Base-by-base conservation (phyloP, 768 basidiomycete genomes). In the Pleurotus citrinopileatus region DNA sequence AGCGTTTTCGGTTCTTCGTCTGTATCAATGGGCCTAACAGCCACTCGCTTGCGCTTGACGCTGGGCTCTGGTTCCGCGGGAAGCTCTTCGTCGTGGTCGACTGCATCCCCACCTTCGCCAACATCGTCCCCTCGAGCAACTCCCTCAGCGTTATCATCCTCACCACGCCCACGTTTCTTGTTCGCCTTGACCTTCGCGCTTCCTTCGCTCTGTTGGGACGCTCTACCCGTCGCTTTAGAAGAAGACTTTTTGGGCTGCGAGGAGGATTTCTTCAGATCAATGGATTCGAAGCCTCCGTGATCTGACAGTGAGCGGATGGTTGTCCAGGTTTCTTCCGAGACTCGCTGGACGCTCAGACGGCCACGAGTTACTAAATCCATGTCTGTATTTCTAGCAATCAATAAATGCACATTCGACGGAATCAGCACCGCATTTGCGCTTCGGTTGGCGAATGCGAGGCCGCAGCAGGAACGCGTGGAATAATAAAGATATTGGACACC, bases 321-420 rank as follows among this genome's bases (percentile, higher is more conserved):
- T 25, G 77, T 71, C 80, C 86, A 96, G 3, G 91, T 85, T 7
- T 67, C 72, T 55, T 79, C 72, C 20, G 77, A 72, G 0, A 94
- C 92, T 3, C 83, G 79, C 68, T 98, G 94, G 1, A 98, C 93
- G 63, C 92, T 95, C 38, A 97, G 76, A 51, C 94, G 74, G 3
- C 94, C 92, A 15, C 89, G 79, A 10, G 77, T 87, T 12, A 96
- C 78, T 19, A 98, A 73, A 46, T 86, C 79, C 91, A 94, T 95
- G 7, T 63, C 88, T 87, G 28, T 13, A 10, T 3, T n/a, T n/a
- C n/a, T 46, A 5, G 48, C 40, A 40, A 7, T 40, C 38, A 40
- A 40, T 40, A 65, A 50, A 20, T 66, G n/a, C n/a, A n/a, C n/a
- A n/a, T n/a, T n/a, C n/a, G 29, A 51, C 56, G 38, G 58, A 38